phyloP scores from a whole-genome alignment of 495 filamentous ascomycete genomes.

The Tuber umbilicatum region DNA sequence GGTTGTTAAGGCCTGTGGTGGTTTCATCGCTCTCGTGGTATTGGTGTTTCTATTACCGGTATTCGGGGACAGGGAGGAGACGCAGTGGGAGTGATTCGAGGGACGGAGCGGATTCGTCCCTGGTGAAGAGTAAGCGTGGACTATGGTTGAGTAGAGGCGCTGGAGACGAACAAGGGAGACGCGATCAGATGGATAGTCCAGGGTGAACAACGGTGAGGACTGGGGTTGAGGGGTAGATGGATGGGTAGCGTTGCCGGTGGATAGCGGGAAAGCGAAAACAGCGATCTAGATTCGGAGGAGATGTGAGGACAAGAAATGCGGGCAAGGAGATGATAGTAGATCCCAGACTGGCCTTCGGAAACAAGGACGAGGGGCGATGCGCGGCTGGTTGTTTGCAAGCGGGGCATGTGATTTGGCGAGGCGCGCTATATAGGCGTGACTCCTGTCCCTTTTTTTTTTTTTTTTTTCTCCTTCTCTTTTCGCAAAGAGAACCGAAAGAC shows the following conservation, averaged over 20 bases:
- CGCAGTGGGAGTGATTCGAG: slow-evolving; percentile 15
- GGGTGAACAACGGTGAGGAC: slow-evolving; percentile 17
- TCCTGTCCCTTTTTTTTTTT: neutral
- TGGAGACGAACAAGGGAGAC: slow-evolving; percentile 26
- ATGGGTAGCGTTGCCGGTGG: slow-evolving; percentile 24
- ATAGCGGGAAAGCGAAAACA: neutral
- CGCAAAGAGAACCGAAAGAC: neutral
- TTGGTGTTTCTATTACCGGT: slow-evolving; percentile 1
- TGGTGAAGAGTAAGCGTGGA: neutral
- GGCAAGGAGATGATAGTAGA: neutral
- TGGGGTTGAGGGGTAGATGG: slow-evolving; percentile 23
- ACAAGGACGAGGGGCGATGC: slow-evolving; percentile 10
- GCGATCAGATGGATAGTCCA: slow-evolving; percentile 13
- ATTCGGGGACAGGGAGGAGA: slow-evolving; percentile 9
- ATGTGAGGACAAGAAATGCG: neutral
- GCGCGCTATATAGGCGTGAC: neutral
- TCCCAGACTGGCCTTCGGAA: slow-evolving; percentile 3
- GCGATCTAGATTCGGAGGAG: neutral
- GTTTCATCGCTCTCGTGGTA: slow-evolving; percentile 37
- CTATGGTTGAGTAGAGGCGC: slow-evolving; percentile 23
- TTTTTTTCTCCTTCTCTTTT: no score
- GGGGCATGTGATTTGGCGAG: slow-evolving; percentile 36
- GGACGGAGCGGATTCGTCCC: slow-evolving; percentile 7
- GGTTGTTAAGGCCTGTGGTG: slow-evolving; percentile 80
- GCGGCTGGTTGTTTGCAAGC: slow-evolving; percentile 19